These are phyloP conservation scores for Cyberlindnera mycetangii DNA, from an alignment of 805 yeast genomes.

Conservation along the genomic window DNA sequence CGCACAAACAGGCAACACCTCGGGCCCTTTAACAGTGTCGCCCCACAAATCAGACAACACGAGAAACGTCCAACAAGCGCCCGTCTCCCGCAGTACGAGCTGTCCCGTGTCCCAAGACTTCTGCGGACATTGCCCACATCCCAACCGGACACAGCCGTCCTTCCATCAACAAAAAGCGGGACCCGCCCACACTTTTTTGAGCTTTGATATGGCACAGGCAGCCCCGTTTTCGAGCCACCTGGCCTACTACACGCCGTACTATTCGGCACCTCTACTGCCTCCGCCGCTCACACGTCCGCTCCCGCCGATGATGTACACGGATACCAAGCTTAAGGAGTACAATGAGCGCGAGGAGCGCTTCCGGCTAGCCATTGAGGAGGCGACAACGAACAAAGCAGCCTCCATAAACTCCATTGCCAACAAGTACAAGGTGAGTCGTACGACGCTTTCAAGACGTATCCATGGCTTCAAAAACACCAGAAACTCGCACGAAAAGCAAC, in stretches of 20 bases:
- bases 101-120: background rate
- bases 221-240: background rate
- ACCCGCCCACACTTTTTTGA: conserved; percentile 5
- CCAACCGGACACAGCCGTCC: conserved; percentile 2
- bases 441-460: conserved; percentile 29
- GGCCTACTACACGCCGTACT: conserved; percentile 1
- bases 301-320: conserved; percentile 23
- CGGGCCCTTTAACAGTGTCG: too few species aligned
- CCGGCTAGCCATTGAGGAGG: conserved; percentile 28
- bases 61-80: background rate
- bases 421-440: conserved; percentile 27
- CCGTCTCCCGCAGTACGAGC: background rate
- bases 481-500: conserved; percentile 30
- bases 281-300: conserved; percentile 13
- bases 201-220: conserved; percentile 11
- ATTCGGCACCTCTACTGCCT: conserved; percentile 9
- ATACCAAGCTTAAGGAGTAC: conserved; percentile 29
- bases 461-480: conserved; percentile 31
- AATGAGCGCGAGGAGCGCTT: conserved; percentile 30
- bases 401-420: conserved; percentile 31
- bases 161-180: conserved; percentile 11
- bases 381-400: conserved; percentile 25
- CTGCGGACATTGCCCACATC: conserved; percentile 6
- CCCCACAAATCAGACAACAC: too few species aligned
- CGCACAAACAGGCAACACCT: too few species aligned